phyloP scores from a whole-genome alignment of 257 asterid genomes.

The Pogostemon cablin region DNA sequence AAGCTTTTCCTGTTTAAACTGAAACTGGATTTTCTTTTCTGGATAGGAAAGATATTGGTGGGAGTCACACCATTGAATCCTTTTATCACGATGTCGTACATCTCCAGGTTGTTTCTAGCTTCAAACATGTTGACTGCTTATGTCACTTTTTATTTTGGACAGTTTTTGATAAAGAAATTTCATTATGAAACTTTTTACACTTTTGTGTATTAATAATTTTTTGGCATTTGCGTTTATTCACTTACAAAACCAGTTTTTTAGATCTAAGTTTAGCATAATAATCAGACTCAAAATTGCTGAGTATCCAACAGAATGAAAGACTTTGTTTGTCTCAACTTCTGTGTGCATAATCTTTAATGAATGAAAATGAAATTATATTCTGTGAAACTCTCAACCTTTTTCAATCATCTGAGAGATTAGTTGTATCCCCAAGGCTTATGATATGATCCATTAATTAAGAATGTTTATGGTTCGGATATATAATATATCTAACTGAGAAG shows the following conservation, averaged over 20 bases:
- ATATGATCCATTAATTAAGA: not conserved
- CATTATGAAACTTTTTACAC: not conserved
- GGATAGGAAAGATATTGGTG: slow-evolving; percentile 82
- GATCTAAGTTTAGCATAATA: slow-evolving; percentile 6
- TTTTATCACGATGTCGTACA: slow-evolving; percentile 77
- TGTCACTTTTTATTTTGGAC: not conserved
- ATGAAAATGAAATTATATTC: not conserved
- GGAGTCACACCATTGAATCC: slow-evolving; percentile 56
- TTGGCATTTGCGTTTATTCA: slow-evolving; percentile 19
- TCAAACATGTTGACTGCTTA: slow-evolving; percentile 27
- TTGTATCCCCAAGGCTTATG: not conserved
- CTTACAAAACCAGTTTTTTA: not conserved
- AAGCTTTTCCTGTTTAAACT: slow-evolving; percentile 21
- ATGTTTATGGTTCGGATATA: not conserved
- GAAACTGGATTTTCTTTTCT: slow-evolving; percentile 27
- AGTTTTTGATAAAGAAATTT: not conserved
- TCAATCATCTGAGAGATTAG: not conserved
- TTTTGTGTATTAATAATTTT: slow-evolving; percentile 20
- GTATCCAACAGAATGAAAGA: not conserved
- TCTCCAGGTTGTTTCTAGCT: slow-evolving; percentile 66
- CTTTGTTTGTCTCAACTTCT: not conserved
- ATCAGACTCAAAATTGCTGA: slow-evolving; percentile 16
- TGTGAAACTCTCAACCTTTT: not conserved
- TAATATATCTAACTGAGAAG: not conserved
- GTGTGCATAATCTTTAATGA: not conserved